phyloP scores from a whole-genome alignment of 1,284 basidiomycete species.

The Singerocomus inundabilis region DNA sequence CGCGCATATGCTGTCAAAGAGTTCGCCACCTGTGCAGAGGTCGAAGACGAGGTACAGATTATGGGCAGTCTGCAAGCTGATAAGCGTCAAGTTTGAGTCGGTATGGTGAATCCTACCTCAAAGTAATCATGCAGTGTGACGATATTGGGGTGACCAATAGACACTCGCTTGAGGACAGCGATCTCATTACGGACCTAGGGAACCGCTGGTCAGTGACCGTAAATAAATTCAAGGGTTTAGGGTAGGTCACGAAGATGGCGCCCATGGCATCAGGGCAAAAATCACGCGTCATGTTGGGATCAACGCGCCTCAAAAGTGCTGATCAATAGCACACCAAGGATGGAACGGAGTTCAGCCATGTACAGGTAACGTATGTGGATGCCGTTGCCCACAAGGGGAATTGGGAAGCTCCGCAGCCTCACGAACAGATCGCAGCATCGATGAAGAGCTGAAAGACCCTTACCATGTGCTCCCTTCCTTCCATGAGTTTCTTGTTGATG shows the following conservation, averaged over 20 bases:
- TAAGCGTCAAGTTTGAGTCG: not conserved
- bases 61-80: constrained; percentile 69
- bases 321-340: constrained; percentile 8
- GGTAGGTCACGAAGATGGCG: constrained; percentile 4
- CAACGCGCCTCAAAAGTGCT: constrained; percentile 3
- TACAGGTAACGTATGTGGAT: constrained; percentile 1
- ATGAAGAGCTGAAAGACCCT: constrained; percentile 5
- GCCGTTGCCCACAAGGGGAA: constrained; percentile 1
- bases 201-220: constrained; percentile 6
- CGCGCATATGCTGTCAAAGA: constrained; percentile 98
- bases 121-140: constrained; percentile 97
- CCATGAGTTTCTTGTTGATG: constrained; percentile 98
- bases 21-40: constrained; percentile 95
- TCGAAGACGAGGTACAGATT: constrained; percentile 96
- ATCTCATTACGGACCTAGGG: constrained; percentile 94
- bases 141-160: constrained; percentile 86
- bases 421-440: constrained; percentile 12
- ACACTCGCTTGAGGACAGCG: constrained; percentile 90
- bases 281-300: constrained; percentile 9
- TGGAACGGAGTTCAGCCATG: not conserved
- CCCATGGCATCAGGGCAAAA: not conserved
- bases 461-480: constrained; percentile 88
- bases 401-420: not conserved
- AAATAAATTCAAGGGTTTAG: constrained; percentile 13
- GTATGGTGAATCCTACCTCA: constrained; percentile 55